phyloP scores from a whole-genome alignment of 2,329 filamentous ascomycete species.

The Ascocoryne sarcoides region DNA sequence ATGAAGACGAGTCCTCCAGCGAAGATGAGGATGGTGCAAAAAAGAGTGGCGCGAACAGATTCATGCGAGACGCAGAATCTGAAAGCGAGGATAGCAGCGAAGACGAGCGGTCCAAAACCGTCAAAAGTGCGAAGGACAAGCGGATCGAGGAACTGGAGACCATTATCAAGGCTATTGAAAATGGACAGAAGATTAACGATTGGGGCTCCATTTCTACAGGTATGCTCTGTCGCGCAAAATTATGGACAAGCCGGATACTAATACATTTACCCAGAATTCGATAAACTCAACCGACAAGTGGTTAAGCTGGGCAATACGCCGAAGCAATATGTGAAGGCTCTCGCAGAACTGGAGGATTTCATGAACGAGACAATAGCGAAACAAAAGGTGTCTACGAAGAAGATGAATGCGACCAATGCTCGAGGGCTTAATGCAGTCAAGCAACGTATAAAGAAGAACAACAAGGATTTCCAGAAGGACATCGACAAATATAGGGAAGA shows the following conservation, averaged over 20 bases:
- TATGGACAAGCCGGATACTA: not conserved
- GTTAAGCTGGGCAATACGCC: conserved; percentile 74
- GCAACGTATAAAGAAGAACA: conserved; percentile 98
- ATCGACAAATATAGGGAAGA: conserved; percentile 81
- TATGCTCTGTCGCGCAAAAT: conserved; percentile 33
- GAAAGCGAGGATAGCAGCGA: conserved; percentile 79
- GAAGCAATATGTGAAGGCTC: conserved; percentile 85
- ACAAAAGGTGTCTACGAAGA: conserved; percentile 92
- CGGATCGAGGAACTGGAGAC: conserved; percentile 86
- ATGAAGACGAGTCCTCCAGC: conserved; percentile 48
- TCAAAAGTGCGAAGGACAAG: conserved; percentile 99
- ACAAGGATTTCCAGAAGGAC: conserved; percentile 84
- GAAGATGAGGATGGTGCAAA: conserved; percentile 57
- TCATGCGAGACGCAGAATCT: conserved; percentile 65
- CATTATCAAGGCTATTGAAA: conserved; percentile 86
- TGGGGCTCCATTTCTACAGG: conserved; percentile 88
- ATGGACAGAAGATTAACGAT: conserved; percentile 94
- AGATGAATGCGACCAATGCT: conserved; percentile 95
- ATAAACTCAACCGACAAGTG: conserved; percentile 85
- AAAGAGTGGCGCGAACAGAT: conserved; percentile 66
- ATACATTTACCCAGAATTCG: conserved; percentile 57
- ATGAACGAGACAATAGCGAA: conserved; percentile 92
- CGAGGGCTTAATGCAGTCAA: conserved; percentile 94
- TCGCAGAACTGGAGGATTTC: conserved; percentile 88
- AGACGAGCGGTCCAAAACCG: conserved; percentile 73